These are phyloP conservation scores for Vitis hybrid DNA, from an alignment of 177 flowering plant species.

Conservation along the genomic window DNA sequence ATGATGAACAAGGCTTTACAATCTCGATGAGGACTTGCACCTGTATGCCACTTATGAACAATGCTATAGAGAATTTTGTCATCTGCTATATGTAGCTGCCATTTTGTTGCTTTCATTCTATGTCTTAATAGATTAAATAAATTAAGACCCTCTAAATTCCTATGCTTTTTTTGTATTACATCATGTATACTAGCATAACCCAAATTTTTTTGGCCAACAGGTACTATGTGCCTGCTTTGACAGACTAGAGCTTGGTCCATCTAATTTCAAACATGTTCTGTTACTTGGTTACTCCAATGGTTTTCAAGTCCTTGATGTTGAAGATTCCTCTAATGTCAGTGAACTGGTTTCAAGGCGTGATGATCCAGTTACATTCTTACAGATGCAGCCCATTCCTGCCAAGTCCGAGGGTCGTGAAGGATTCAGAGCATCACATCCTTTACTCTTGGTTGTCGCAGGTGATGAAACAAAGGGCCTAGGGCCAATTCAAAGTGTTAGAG, in stretches of 20 bases:
- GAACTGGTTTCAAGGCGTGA: slow-evolving; percentile 89
- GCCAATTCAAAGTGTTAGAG: slow-evolving; percentile 39
- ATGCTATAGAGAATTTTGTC: too few species aligned
- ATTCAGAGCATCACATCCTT: slow-evolving; percentile 66
- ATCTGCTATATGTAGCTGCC: too few species aligned
- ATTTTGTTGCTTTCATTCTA: too few species aligned
- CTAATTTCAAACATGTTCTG: slow-evolving; percentile 57
- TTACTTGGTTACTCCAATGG: slow-evolving; percentile 88
- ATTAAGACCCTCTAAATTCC: too few species aligned
- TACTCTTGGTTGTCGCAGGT: slow-evolving; percentile 76
- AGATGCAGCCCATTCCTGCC: slow-evolving; percentile 74
- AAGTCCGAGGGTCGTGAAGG: slow-evolving; percentile 48
- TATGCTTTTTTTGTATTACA: slow-evolving; percentile 3
- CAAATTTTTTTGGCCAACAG: slow-evolving; percentile 36
- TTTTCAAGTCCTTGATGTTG: slow-evolving; percentile 92
- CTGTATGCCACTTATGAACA: too few species aligned
- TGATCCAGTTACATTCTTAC: slow-evolving; percentile 85
- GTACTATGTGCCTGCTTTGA: slow-evolving; percentile 94
- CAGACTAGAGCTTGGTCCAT: slow-evolving; percentile 61
- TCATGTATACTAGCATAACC: too few species aligned
- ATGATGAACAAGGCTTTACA: too few species aligned
- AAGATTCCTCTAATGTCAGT: slow-evolving; percentile 71
- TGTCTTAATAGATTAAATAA: too few species aligned
- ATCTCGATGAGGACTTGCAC: too few species aligned
- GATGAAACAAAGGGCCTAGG: slow-evolving; percentile 53